Percentiles rank a stretch among this genome's conserved stretches.
These are phyloP conservation scores for Epichloe festucae DNA, from an alignment of 2,329 filamentous ascomycete genomes.

Conservation along the genomic window DNA sequence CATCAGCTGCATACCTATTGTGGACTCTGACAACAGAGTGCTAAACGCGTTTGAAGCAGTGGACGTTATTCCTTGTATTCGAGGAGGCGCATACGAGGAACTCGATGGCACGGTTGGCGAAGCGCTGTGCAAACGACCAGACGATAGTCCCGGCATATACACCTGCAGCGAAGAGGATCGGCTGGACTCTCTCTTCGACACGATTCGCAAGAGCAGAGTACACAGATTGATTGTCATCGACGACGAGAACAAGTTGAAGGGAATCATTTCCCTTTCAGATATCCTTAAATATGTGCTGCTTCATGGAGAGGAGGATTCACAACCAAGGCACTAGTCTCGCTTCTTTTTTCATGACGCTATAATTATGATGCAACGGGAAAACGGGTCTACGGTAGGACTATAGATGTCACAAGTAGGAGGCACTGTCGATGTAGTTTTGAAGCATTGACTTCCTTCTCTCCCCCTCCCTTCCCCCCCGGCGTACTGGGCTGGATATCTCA, in stretches of 20 bases:
- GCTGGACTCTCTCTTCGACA: constrained; percentile 92
- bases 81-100: constrained; percentile 85
- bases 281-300: constrained; percentile 91
- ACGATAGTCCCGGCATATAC: constrained; percentile 93
- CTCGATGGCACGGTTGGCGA: constrained; percentile 77
- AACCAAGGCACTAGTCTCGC: not conserved
- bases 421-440: not conserved
- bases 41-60: constrained; percentile 97
- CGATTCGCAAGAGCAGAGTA: constrained; percentile 85
- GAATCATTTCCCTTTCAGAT: constrained; percentile 86
- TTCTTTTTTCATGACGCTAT: not conserved
- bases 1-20: constrained; percentile 87
- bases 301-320: constrained; percentile 52
- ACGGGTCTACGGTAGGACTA: not conserved
- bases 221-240: constrained; percentile 90
- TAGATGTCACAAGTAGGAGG: constrained; percentile 1
- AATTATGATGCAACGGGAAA: not conserved
- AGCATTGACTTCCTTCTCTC: not conserved
- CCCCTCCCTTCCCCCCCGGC: not conserved
- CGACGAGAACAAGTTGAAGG: constrained; percentile 72
- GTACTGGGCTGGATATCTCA: constrained; percentile 2
- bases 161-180: constrained; percentile 87
- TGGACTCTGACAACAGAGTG: constrained; percentile 64
- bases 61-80: constrained; percentile 92
- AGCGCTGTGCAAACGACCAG: constrained; percentile 71